A percentile compares a stretch with the other conserved stretches of the same genome.
Conservation (phyloP, 2,329 filamentous ascomycete species). For the Ceratocystis colombiana region DNA sequence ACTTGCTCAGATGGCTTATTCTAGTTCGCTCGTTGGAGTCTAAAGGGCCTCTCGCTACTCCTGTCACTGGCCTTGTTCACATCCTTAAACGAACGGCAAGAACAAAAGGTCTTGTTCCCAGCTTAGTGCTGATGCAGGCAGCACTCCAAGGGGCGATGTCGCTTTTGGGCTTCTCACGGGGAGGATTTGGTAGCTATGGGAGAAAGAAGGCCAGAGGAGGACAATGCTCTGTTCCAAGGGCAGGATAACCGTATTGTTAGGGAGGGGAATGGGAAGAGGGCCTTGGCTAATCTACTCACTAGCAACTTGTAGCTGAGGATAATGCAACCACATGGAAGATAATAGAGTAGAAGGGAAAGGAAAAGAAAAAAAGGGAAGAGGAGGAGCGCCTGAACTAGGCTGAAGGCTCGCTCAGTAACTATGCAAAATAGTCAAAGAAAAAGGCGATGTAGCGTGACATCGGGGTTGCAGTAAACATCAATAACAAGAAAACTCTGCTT, state of each 20-base stretch:
- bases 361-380: background rate
- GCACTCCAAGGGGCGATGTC: background rate
- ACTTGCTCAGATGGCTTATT: background rate
- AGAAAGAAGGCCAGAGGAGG: background rate
- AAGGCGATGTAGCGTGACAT: no score
- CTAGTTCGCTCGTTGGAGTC: background rate
- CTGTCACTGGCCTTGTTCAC: background rate
- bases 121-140: constrained; percentile 2
- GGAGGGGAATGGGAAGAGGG: no score
- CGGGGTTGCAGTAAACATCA: background rate
- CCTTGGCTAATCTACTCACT: no score
- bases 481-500: background rate
- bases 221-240: background rate
- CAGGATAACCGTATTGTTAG: no score
- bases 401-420: no score
- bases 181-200: background rate
- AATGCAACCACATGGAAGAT: background rate
- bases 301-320: no score
- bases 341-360: background rate
- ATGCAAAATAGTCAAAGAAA: no score
- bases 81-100: background rate
- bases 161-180: background rate
- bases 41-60: constrained; percentile 1
- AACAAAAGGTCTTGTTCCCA: constrained; percentile 10
- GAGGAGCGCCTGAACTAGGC: no score